A percentile compares a stretch with the other conserved stretches of the same genome.
phyloP scores from a whole-genome alignment of 2,329 filamentous ascomycete genomes.

The Hansfordia pulvinata region DNA sequence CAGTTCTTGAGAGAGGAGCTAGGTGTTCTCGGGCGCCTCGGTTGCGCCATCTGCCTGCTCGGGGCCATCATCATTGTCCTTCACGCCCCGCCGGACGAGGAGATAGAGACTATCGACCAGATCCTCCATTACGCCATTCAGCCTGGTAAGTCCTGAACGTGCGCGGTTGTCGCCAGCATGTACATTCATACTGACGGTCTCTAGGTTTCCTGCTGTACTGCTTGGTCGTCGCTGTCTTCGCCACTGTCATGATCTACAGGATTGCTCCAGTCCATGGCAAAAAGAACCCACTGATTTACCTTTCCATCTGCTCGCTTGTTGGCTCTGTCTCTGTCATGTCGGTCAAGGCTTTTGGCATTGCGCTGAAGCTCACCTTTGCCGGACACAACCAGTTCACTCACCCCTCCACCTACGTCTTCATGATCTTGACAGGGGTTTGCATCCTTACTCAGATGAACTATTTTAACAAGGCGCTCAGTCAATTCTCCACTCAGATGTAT shows the following conservation, averaged over 20 bases:
- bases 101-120: conserved; percentile 82
- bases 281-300: conserved; percentile 89
- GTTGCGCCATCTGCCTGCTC: conserved; percentile 90
- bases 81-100: conserved; percentile 87
- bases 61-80: conserved; percentile 95
- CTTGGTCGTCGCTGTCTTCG: conserved; percentile 65
- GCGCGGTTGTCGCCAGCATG: conserved; percentile 7
- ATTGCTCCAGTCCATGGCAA: conserved; percentile 82
- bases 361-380: conserved; percentile 82
- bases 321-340: conserved; percentile 98
- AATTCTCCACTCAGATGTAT: conserved; percentile 95
- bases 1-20: conserved; percentile 88
- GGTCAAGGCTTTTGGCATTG: conserved; percentile 96
- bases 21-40: conserved; percentile 82
- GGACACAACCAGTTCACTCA: conserved; percentile 94
- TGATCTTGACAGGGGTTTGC: conserved; percentile 84
- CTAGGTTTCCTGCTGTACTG: conserved; percentile 85
- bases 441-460: conserved; percentile 99
- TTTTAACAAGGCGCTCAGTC: conserved; percentile 95
- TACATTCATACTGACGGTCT: no score
- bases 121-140: conserved; percentile 84
- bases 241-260: conserved; percentile 90
- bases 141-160: conserved; percentile 51
- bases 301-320: conserved; percentile 95
- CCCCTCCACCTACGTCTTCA: conserved; percentile 93